These are phyloP conservation scores for Ormosia semicastrata DNA, from an alignment of 306 rosid species.

Conservation along the genomic window DNA sequence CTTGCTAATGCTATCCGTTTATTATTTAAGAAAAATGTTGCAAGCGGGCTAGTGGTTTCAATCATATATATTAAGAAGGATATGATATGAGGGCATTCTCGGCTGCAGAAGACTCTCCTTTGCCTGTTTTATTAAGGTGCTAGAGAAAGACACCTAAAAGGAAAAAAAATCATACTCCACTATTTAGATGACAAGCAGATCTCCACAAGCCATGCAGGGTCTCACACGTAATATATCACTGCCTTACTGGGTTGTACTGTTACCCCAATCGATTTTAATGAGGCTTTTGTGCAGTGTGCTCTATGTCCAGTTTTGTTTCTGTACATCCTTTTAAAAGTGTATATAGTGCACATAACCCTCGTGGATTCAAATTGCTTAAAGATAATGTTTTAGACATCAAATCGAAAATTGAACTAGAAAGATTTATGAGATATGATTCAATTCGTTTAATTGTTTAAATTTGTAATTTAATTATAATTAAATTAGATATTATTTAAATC, in stretches of 20 bases:
- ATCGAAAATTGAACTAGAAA: too few relatives aligned
- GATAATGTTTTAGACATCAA: too few relatives aligned
- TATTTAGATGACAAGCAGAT: neutral
- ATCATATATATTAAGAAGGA: neutral
- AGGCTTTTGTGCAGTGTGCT: neutral
- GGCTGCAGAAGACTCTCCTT: neutral
- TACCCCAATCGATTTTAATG: neutral
- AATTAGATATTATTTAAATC: too few relatives aligned
- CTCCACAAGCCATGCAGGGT: neutral
- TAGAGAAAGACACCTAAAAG: neutral
- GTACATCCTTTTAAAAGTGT: neutral
- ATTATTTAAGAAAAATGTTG: neutral
- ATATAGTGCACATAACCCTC: constrained; percentile 3
- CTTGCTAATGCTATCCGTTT: neutral
- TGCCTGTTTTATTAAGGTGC: constrained; percentile 11
- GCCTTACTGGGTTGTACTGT: neutral
- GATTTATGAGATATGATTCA: too few relatives aligned
- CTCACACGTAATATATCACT: neutral
- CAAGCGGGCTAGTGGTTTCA: constrained; percentile 14
- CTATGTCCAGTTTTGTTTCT: neutral
- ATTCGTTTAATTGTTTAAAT: too few relatives aligned
- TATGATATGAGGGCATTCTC: neutral
- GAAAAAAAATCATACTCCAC: neutral
- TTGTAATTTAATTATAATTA: too few relatives aligned
- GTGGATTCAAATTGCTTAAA: neutral